Base-by-base conservation (phyloP, 2,329 filamentous ascomycete genomes). In the Periconia digitata region DNA sequence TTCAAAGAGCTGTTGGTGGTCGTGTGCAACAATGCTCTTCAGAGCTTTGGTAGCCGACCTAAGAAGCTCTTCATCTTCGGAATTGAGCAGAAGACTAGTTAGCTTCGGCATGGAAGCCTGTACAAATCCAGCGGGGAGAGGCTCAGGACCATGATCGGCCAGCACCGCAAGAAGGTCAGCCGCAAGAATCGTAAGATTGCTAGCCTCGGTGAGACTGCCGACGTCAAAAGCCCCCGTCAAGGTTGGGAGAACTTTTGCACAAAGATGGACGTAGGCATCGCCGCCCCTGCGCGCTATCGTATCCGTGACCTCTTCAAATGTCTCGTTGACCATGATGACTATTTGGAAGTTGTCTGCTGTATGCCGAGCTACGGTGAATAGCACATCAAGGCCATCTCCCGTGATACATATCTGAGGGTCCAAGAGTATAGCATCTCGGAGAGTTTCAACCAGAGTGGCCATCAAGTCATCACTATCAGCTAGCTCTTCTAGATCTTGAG, bases 261-360 rank as follows among this genome's bases (percentile, higher is more conserved):
- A 96, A 6, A 99, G 80, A 10, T 83, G 83, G 41, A 86, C 80
- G 69, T 92, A 99, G 1, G 85, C 81, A 8, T 88, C 83, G 6
- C 80, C 74, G 18, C 84, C 84, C 51, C 76, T 74, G 13, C 85
- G 83, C 2, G 87, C 76, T 49, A 95, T 81, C 1, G 78, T 80
- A 43, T 81, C 77, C 6, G 92, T 87, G 47, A 96, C 85, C 37
- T 94, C 90, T 69, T 97, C 92, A 64, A 99, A 95, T 0, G 90
- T 86, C 72, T 99, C 94, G 29, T 84, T 87, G 20, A 97, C 87
- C 43, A 96, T 78, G 75, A 92, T 86, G 0, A 87, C 90, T 40
- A 96, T 83, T 69, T 96, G 92, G 75, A 95, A 95, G 73, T 95
- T 97, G 51, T 82, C 84, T 0, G 92, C 89, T 22, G 91, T 91